phyloP scores from a whole-genome alignment of 1,284 basidiomycete genomes.

The Ceratobasidium papillatum region DNA sequence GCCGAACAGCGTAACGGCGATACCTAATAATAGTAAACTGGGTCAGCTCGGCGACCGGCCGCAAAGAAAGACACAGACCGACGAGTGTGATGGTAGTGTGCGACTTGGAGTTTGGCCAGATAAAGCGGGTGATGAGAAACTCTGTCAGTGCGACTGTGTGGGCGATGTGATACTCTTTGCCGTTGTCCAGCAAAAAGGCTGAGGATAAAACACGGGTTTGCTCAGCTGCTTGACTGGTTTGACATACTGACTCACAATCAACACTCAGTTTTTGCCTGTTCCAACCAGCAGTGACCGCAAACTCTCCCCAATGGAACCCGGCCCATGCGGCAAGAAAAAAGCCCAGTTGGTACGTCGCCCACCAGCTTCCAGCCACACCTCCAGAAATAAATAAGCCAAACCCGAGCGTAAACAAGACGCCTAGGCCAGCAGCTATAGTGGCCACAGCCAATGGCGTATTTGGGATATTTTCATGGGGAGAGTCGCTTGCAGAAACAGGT shows the following conservation, averaged over 20 bases:
- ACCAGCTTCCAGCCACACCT: slow-evolving; percentile 62
- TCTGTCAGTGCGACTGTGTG: slow-evolving; percentile 82
- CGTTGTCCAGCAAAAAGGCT: slow-evolving; percentile 97
- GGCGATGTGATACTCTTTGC: slow-evolving; percentile 84
- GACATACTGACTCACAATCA: slow-evolving; percentile 75
- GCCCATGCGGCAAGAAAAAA: slow-evolving; percentile 85
- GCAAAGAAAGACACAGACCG: slow-evolving; percentile 55
- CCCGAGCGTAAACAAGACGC: slow-evolving; percentile 67
- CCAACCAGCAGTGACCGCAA: slow-evolving; percentile 94
- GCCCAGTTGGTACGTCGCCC: slow-evolving; percentile 79
- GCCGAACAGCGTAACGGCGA: slow-evolving; percentile 70
- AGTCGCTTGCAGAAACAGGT: slow-evolving; percentile 53
- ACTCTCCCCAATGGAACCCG: slow-evolving; percentile 93
- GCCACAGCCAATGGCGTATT: slow-evolving; percentile 83
- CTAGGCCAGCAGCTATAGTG: slow-evolving; percentile 78
- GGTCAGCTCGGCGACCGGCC: not conserved
- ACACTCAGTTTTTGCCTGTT: slow-evolving; percentile 92
- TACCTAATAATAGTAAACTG: slow-evolving; percentile 58
- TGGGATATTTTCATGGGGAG: slow-evolving; percentile 66
- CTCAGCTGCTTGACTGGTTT: not conserved
- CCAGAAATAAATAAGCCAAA: slow-evolving; percentile 59
- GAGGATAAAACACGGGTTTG: slow-evolving; percentile 25
- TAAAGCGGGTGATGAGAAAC: slow-evolving; percentile 77
- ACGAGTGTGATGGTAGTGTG: slow-evolving; percentile 61
- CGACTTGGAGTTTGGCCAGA: slow-evolving; percentile 54